Base-by-base conservation (phyloP, 345 rosid species). In the Rhodamnia rubescens region DNA sequence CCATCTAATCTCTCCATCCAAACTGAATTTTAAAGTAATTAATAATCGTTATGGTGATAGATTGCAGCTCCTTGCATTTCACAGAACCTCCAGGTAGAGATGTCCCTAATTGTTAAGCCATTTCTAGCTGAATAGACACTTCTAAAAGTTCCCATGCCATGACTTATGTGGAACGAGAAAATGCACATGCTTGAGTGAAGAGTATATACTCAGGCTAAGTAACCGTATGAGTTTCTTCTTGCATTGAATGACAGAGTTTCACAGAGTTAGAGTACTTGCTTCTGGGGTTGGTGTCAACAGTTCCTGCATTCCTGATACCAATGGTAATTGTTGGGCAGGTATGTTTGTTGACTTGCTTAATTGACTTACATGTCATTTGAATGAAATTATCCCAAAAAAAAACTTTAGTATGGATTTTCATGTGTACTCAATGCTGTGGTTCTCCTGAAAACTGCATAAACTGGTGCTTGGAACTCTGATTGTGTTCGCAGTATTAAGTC, bases 251-350 rank as follows among this genome's bases (percentile, higher is more conserved):
- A 64, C 95, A 97, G 99, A 94, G 87, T 44, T 97, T 97, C 83
- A 92, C 98, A 3, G 99, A 95, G 85, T 85, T 97, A 95, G 99
- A 97, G 85, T 97, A 97, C 89, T 86, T 97, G 90, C 95, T 97
- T 57, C 88, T 93, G 80, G 94, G 91, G 64, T 88, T 95, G 92
- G 89, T 97, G 83, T 94, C 99, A 5, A 98, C 98, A 22, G 92
- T 94, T 86, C 98, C 99, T 54, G 91, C 99, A 78, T 92, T 95
- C 87, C 24, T 95, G 84, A 89, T 95, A 80, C 99, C 99, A 0
- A 87, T 91, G 81, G 42, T 97, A 2, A 53, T 90, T 88, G 92
- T 91, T 83, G 98, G 98, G 75, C 92, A 95, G 99, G 99, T 95
- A 87, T 85, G 26, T 86, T 54, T 80, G 53, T 80, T 16, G 52